Evolutionary conservation across 208 protist genomes (phyloP), one percentile per base, ranked within the genome.

Genomic region (Leptomonas pyrrhocoris): DNA sequence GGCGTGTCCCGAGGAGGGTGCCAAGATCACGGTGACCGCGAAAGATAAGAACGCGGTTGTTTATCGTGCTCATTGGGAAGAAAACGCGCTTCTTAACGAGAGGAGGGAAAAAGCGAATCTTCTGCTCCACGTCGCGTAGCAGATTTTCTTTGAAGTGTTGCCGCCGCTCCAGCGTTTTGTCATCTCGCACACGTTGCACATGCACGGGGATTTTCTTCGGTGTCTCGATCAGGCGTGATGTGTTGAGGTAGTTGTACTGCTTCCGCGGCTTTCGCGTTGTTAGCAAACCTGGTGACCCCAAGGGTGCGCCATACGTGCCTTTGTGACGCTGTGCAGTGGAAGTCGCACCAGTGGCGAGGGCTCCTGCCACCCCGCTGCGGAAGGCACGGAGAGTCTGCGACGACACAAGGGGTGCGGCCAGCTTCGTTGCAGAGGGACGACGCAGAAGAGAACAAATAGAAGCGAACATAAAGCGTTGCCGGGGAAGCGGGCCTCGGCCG

Each of bases 181-280:
- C 90, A 46, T 93, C 90, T 23, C 79, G 80, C 40, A 55, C 18
- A 2, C 87, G 87, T 19, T 85, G 68, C 16, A 34, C 27, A 2
- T 66, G 62, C 21, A 59, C 67, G 31, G 75, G 40, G 27, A 23
- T 38, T 53, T 57, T 73, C 23, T 70, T 53, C n/a, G 70, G 43
- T 0, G 42, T 64, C 9, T 65, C 43, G 8, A 93, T 68, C 13
- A 95, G 66, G 1, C 88, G 80, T 31, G 85, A 59, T 7, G n/a
- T 53, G 1, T 74, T 96, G 48, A 96, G 84, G 71, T 86, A 96
- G 77, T 96, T 96, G 77, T 79, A 96, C 27, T 76, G 73, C 72
- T 96, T 96, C 38, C 56, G 75, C 48, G 9, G 55, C 13, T 19
- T 68, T 31, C 36, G 25, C 16, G 27, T 2, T 7, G 6, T 15